Base-by-base conservation (phyloP, 345 rosid species). In the Cardamine resedifolia region DNA sequence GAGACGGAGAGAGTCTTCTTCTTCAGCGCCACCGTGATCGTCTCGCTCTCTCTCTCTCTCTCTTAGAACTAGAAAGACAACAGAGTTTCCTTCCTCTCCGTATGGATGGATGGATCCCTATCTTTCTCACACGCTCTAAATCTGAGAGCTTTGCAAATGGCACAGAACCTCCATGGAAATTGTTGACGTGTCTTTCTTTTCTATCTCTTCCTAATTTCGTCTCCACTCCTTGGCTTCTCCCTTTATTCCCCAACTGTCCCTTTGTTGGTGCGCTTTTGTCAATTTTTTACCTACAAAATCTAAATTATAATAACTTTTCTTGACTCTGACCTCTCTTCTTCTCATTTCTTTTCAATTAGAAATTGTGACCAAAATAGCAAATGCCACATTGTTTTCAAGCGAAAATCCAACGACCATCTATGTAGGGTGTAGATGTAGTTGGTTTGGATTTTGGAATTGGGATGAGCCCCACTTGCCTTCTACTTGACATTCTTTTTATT, bases 181-280 rank as follows among this genome's bases (percentile, higher is more conserved):
- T 20, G 24, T 44, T 68, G 66, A 75, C 81, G 85, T 75, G 82
- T 64, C 78, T 39, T 58, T n/a, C 31, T 65, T 50, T 64, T 34
- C 59, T 74, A 19, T 36, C 47, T 30, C 68, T 30, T 65, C n/a
- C 38, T 61, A 76, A 44, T 74, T 58, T 58, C 71, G 9, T 56
- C 58, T 65, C 65, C 27, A 45, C 31, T 34, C 70, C 71, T 56
- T 33, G 3, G 3, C 5, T 12, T 59, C 3, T 21, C 47, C 8
- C 1, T 30, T 52, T 39, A 41, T 64, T 64, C 31, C 15, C 60
- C 12, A 50, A 50, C 53, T 52, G 45, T 41, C 77, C 70, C 36
- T 72, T 2, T 61, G 21, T 72, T 59, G 2, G 39, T 70, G 47
- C 58, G 20, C 27, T 70, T 2, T 70, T 58, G 1, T 52, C 14